Percentiles rank a stretch among this genome's conserved stretches.
These are phyloP conservation scores for Quercus aquifolioides DNA, from an alignment of 306 rosid species.

Conservation along the genomic window DNA sequence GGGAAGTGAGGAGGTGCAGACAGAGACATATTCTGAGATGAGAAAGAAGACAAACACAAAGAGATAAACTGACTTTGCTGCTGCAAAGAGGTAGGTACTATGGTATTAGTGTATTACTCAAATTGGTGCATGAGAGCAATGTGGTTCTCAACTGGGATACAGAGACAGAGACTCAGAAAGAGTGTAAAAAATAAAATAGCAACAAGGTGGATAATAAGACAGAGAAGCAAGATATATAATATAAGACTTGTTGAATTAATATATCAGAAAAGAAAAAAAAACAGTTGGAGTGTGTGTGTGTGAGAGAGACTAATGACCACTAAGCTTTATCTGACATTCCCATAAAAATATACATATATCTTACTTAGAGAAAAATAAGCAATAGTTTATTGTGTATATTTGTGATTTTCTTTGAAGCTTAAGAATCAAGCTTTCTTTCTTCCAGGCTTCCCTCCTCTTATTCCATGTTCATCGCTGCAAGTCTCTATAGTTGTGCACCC, in stretches of 20 bases:
- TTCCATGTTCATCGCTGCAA: constrained; percentile 33
- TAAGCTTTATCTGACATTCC: constrained; percentile 50
- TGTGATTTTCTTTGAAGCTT: constrained; percentile 13
- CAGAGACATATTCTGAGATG: constrained; percentile 48
- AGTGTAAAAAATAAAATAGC: constrained; percentile 26
- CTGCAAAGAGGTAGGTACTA: constrained; percentile 24
- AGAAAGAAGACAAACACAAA: constrained; percentile 60
- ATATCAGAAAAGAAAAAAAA: constrained; percentile 8
- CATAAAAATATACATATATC: constrained; percentile 11
- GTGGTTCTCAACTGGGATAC: constrained; percentile 35
- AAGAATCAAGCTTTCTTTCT: constrained; percentile 36
- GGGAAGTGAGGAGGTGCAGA: constrained; percentile 21
- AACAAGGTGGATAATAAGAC: constrained; percentile 58
- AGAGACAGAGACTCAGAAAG: constrained; percentile 44
- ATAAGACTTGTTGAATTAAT: constrained; percentile 20
- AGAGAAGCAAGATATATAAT: constrained; percentile 40
- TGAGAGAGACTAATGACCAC: constrained; percentile 13
- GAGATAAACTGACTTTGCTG: constrained; percentile 21
- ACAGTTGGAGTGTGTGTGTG: not conserved
- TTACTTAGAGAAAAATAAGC: not conserved
- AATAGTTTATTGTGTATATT: constrained; percentile 15
- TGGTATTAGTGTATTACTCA: constrained; percentile 19
- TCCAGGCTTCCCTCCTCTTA: constrained; percentile 27
- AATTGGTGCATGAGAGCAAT: constrained; percentile 35
- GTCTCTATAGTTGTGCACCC: constrained; percentile 29